phyloP scores from a whole-genome alignment of 1,139 yeast genomes.

The Blastobotrys serpentis region DNA sequence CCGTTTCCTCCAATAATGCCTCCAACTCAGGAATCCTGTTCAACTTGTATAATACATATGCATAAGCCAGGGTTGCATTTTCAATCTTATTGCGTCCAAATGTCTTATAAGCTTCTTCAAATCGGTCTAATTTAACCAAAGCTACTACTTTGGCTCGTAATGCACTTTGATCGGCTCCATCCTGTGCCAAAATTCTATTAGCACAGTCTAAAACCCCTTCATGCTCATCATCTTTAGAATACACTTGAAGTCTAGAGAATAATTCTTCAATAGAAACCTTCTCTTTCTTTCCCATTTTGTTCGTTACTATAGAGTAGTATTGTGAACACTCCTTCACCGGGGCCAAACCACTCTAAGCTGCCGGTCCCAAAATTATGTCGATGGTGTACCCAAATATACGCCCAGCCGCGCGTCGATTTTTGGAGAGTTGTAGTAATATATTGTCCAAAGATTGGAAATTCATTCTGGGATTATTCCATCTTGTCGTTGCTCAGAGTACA shows the following conservation, averaged over 20 bases:
- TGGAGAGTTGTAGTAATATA: too few species aligned
- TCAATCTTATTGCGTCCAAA: conserved; percentile 20
- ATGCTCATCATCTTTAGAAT: conserved; percentile 48
- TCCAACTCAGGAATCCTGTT: conserved; percentile 49
- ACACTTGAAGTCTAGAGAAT: conserved; percentile 48
- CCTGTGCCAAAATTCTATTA: conserved; percentile 42
- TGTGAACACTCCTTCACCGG: too few species aligned
- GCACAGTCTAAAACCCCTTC: conserved; percentile 49
- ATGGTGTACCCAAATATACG: not conserved
- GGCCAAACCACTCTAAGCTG: not conserved
- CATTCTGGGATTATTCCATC: too few species aligned
- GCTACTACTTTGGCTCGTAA: conserved; percentile 65
- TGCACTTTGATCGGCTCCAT: conserved; percentile 51
- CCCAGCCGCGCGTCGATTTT: too few species aligned
- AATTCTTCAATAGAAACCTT: conserved; percentile 32
- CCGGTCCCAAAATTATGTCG: not conserved
- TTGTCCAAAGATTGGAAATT: too few species aligned
- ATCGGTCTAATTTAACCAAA: conserved; percentile 69
- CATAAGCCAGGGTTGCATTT: conserved; percentile 47
- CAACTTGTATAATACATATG: conserved; percentile 70
- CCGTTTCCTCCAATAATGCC: conserved; percentile 30
- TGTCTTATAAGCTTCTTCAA: conserved; percentile 53
- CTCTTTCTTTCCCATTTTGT: conserved; percentile 18
- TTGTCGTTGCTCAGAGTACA: too few species aligned
- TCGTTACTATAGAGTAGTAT: not conserved